These are phyloP conservation scores for Hygrophila difformis DNA, from an alignment of 257 asterid species.

Conservation along the genomic window DNA sequence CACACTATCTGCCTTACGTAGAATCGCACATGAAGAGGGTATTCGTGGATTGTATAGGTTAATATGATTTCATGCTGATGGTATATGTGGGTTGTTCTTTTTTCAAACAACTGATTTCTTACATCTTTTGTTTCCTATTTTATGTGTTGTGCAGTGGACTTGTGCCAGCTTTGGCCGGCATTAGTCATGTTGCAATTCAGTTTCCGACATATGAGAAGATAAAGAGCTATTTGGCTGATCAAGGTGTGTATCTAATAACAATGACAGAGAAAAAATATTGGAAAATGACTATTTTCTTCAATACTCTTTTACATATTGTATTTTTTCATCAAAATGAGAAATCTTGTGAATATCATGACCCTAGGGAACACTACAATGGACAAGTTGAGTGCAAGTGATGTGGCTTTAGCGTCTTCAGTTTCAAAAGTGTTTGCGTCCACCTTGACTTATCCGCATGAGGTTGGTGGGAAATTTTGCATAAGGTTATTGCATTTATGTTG, in stretches of 20 bases:
- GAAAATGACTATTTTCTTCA: too few relatives aligned
- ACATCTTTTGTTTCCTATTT: slow-evolving; percentile 7
- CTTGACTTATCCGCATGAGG: slow-evolving; percentile 78
- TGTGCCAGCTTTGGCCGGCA: slow-evolving; percentile 93
- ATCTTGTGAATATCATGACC: slow-evolving; percentile 21
- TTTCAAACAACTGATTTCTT: slow-evolving; percentile 5
- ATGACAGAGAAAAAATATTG: too few relatives aligned
- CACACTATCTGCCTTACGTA: slow-evolving; percentile 72
- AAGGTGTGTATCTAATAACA: slow-evolving; percentile 38
- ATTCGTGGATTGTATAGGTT: slow-evolving; percentile 92
- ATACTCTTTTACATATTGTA: slow-evolving; percentile 1
- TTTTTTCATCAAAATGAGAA: slow-evolving; percentile 10
- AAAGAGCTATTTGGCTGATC: slow-evolving; percentile 66
- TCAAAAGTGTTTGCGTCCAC: slow-evolving; percentile 89
- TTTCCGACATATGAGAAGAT: slow-evolving; percentile 88
- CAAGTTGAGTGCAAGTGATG: slow-evolving; percentile 63
- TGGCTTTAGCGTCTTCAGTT: slow-evolving; percentile 87
- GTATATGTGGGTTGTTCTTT: background rate
- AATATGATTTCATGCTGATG: slow-evolving; percentile 2
- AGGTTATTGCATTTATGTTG: too few relatives aligned
- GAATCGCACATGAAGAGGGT: slow-evolving; percentile 86
- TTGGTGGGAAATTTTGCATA: too few relatives aligned
- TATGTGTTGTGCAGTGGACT: slow-evolving; percentile 65
- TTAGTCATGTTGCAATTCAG: slow-evolving; percentile 91
- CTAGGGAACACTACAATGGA: slow-evolving; percentile 64